Evolutionary conservation across 2,329 filamentous ascomycete species (phyloP), one percentile per base, ranked within the genome.

Genomic region (Dryadomyces quercivorus): DNA sequence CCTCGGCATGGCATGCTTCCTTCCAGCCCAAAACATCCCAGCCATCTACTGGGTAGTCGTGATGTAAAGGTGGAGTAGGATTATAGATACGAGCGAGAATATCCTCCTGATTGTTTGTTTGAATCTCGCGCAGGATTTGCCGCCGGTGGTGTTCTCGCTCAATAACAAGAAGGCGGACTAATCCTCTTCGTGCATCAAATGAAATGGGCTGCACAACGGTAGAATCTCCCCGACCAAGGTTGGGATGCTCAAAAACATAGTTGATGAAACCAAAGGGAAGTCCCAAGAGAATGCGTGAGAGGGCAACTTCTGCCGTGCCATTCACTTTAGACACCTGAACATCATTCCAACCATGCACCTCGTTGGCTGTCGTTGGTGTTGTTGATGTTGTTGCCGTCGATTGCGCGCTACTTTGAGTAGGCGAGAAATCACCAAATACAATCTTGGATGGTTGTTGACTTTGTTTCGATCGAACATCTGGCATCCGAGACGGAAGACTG

Each of bases 251-350:
- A 38, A 90, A 72, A 1, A 88, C 68, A 56, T 75, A 74, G 66
- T 85, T 83, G 22, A 91, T 71, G 31, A 84, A 70, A 15, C 76
- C 71, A 60, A 86, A 86, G 0, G 86, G 86, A 6, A 90, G 69
- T 44, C 86, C 87, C 52, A 88, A 69, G 2, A 91, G 70, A 21
- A 88, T 71, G 31, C 78, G 81, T 0, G 86, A 89, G 5, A 90
- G 69, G 8, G 45, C 20, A 3, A 40, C 38, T 0, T 16, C 36
- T 40, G 76, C 67, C 0, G 72, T 71, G 22, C 9, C 42, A 1
- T 52, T 40, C 10, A 31, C 2, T 7, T 15, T 16, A 1, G 51
- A 36, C 9, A 4, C 40, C 16, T 16, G 9, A 22, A 20, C n/a
- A 13, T 40, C 21, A 26, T 16, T 20, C 26, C 31, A 18, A 42